A percentile compares a stretch with the other conserved stretches of the same genome.
These are phyloP conservation scores for Pichia cabralensis DNA, from an alignment of 805 yeast species.

Conservation along the genomic window DNA sequence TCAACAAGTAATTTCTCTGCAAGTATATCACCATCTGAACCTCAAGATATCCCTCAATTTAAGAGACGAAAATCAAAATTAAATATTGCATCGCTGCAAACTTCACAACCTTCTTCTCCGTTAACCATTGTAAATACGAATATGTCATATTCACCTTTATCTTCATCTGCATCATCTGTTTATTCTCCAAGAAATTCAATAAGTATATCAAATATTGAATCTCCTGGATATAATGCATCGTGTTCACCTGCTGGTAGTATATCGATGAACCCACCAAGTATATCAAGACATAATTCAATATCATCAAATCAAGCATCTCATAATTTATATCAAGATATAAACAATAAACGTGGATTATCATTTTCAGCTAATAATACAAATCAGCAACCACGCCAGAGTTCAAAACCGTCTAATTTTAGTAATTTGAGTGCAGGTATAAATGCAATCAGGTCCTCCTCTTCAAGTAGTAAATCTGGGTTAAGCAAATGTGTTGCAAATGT, in stretches of 20 bases:
- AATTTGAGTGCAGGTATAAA: conserved; percentile 14
- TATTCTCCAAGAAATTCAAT: conserved; percentile 12
- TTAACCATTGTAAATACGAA: conserved; percentile 6
- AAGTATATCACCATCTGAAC: conserved; percentile 14
- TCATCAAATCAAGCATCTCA: conserved; percentile 17
- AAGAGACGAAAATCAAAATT: conserved; percentile 25
- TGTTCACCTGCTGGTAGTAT: conserved; percentile 13
- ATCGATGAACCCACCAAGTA: conserved; percentile 9
- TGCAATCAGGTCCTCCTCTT: conserved; percentile 9
- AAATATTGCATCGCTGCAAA: conserved; percentile 8
- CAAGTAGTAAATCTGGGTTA: conserved; percentile 3
- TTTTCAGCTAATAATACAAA: neutral
- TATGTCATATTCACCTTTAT: conserved; percentile 7
- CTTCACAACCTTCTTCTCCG: conserved; percentile 23
- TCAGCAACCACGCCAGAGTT: neutral
- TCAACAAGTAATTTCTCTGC: conserved; percentile 12
- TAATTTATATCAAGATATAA: conserved; percentile 20
- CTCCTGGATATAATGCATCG: neutral
- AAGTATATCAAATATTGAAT: neutral
- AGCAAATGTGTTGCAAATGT: conserved; percentile 5
- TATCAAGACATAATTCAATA: conserved; percentile 20
- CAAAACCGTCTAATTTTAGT: conserved; percentile 9
- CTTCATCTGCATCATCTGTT: conserved; percentile 7
- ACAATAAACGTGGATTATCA: conserved; percentile 19
- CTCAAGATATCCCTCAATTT: conserved; percentile 23